A percentile compares a stretch with the other conserved stretches of the same genome.
phyloP scores from a whole-genome alignment of 2,329 filamentous ascomycete species.

The Emmonsiellopsis sp. region DNA sequence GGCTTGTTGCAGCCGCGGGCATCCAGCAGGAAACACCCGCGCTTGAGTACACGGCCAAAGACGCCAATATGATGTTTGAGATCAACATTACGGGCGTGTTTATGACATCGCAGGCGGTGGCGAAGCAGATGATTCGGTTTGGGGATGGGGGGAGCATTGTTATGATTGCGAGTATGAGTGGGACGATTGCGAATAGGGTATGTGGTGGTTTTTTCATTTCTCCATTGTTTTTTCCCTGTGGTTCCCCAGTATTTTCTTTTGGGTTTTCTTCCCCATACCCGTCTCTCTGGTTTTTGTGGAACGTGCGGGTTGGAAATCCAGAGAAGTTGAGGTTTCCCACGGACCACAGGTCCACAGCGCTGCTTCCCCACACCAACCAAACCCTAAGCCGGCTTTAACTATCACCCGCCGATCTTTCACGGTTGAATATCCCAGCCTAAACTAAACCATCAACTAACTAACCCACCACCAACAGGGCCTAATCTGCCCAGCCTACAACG shows the following conservation, averaged over 20 bases:
- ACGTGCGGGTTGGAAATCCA: no score
- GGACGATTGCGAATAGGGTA: conserved; percentile 48
- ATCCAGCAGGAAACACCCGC: conserved; percentile 74
- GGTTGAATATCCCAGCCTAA: no score
- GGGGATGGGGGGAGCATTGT: conserved; percentile 52
- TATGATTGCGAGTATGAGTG: conserved; percentile 56
- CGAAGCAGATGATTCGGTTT: conserved; percentile 42
- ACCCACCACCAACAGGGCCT: conserved; percentile 28
- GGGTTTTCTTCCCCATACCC: background rate
- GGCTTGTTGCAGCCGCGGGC: conserved; percentile 64
- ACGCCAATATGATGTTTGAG: conserved; percentile 55
- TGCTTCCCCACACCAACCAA: no score
- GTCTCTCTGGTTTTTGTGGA: no score
- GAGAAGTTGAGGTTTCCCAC: no score
- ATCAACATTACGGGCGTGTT: conserved; percentile 54
- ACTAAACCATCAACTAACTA: background rate
- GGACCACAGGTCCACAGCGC: no score
- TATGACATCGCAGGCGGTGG: conserved; percentile 56
- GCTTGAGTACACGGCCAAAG: conserved; percentile 62
- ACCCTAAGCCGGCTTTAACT: no score
- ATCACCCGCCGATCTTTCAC: no score
- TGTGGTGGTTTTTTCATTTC: conserved; percentile 9
- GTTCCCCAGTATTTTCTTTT: background rate
- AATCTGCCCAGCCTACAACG: conserved; percentile 42
- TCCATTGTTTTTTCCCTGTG: background rate